A percentile compares a stretch with the other conserved stretches of the same genome.
Conservation (phyloP, 768 basidiomycete genomes). For the Polyporus arcularius region DNA sequence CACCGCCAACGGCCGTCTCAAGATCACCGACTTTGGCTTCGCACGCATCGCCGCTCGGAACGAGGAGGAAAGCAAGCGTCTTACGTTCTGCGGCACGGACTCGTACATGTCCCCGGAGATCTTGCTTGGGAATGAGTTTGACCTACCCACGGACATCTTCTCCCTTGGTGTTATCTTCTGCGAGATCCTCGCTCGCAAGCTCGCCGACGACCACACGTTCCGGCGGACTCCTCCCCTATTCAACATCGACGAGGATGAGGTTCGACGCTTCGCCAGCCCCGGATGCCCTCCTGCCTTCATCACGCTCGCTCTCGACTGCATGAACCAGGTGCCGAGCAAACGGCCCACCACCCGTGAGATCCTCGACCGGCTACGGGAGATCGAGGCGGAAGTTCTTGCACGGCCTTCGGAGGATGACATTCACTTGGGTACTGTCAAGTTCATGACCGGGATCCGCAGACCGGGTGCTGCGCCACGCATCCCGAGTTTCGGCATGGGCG, state of each 20-base stretch:
- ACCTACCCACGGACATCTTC: conserved; percentile 92
- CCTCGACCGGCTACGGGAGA: conserved; percentile 72
- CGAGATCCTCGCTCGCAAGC: conserved; percentile 80
- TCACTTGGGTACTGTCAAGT: conserved; percentile 84
- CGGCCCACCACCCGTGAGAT: conserved; percentile 81
- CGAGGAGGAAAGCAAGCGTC: conserved; percentile 82
- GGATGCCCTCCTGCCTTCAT: conserved; percentile 83
- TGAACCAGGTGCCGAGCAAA: conserved; percentile 57
- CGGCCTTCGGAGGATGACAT: conserved; percentile 67
- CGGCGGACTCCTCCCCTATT: conserved; percentile 81
- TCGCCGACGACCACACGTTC: conserved; percentile 83
- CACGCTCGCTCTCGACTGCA: conserved; percentile 77
- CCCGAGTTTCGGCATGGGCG: conserved; percentile 80
- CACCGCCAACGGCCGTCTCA: conserved; percentile 90
- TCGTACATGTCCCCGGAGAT: conserved; percentile 99
- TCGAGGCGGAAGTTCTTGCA: conserved; percentile 82
- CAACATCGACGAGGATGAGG: conserved; percentile 74
- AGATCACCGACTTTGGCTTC: conserved; percentile 99
- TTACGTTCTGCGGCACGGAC: conserved; percentile 88
- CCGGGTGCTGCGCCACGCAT: conserved; percentile 68
- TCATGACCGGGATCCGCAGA: conserved; percentile 68
- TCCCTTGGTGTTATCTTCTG: conserved; percentile 92
- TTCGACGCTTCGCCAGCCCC: conserved; percentile 61
- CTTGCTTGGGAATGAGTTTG: conserved; percentile 86
- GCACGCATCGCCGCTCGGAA: conserved; percentile 92